Conservation (phyloP, 768 basidiomycete species). For the Mycena vulgaris region DNA sequence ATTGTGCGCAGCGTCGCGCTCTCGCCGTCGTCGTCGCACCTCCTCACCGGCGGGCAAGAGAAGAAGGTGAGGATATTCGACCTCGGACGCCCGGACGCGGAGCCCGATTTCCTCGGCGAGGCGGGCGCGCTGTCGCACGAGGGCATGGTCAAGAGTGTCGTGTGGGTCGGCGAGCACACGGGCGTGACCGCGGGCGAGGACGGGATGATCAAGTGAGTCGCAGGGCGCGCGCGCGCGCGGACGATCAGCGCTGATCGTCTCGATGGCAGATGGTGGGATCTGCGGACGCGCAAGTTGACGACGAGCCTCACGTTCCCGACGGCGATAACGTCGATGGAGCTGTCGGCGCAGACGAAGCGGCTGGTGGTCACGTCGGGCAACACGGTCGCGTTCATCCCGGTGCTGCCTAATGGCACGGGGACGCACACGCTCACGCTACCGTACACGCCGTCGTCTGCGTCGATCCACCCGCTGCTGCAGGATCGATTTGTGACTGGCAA, state of each 20-base stretch:
- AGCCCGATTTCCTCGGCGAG: constrained; percentile 85
- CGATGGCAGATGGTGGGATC: constrained; percentile 93
- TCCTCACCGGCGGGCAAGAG: constrained; percentile 95
- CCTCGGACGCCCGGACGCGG: constrained; percentile 87
- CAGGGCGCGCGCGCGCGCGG: neutral
- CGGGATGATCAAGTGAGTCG: constrained; percentile 84
- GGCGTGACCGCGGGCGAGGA: constrained; percentile 95
- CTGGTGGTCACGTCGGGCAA: constrained; percentile 94
- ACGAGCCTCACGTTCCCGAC: constrained; percentile 81
- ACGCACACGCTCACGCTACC: constrained; percentile 85
- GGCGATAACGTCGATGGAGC: constrained; percentile 95
- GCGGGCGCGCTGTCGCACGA: constrained; percentile 80
- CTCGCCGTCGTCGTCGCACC: constrained; percentile 76
- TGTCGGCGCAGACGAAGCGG: constrained; percentile 84
- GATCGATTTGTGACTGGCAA: constrained; percentile 96
- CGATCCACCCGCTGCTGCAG: constrained; percentile 90
- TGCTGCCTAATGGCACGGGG: constrained; percentile 72
- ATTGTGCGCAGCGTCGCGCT: constrained; percentile 97
- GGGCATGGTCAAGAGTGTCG: constrained; percentile 91
- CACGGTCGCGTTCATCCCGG: constrained; percentile 92
- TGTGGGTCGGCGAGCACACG: constrained; percentile 92
- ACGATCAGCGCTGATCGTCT: constrained; percentile 33
- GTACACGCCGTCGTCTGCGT: constrained; percentile 94
- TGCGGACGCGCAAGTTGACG: constrained; percentile 81
- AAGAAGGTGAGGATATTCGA: constrained; percentile 98